A percentile compares a stretch with the other conserved stretches of the same genome.
Conservation (phyloP, 2,329 filamentous ascomycete species). For the Verticillium tricorpus region DNA sequence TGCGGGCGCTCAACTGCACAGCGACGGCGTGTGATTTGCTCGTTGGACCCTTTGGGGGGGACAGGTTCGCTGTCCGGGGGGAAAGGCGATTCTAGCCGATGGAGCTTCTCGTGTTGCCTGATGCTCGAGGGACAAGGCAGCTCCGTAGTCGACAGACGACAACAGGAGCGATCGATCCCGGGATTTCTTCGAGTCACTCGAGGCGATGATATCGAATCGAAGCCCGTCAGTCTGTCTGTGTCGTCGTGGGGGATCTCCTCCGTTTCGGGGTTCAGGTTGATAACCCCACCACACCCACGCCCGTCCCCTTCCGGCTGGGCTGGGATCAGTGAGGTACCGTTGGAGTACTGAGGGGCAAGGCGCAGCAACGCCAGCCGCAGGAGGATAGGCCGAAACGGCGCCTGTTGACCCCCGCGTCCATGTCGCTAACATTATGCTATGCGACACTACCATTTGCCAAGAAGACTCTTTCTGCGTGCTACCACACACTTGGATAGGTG, state of each 20-base stretch:
- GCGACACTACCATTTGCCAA: not conserved
- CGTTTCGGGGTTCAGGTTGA: not conserved
- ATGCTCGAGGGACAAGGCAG: no score
- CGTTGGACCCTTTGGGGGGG: not conserved
- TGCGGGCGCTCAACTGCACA: constrained; percentile 15
- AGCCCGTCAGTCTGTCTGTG: not conserved
- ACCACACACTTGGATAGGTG: not conserved
- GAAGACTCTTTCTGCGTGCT: not conserved
- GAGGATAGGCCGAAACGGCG: not conserved
- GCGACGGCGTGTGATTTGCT: constrained; percentile 12
- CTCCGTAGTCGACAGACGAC: not conserved
- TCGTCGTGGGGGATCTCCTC: not conserved
- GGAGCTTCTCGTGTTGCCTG: not conserved
- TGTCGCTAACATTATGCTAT: constrained; percentile 1
- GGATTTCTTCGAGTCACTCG: not conserved
- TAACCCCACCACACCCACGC: not conserved
- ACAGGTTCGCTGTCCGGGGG: not conserved
- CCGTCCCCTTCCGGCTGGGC: not conserved
- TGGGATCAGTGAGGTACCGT: not conserved
- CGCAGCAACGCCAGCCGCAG: not conserved
- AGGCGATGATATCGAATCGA: not conserved
- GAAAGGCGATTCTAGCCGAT: not conserved
- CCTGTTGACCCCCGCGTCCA: not conserved
- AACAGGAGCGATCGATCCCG: not conserved
- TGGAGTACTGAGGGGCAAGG: not conserved